These are phyloP conservation scores for Xylaria polymorpha DNA, from an alignment of 2,329 filamentous ascomycete genomes.

Conservation along the genomic window DNA sequence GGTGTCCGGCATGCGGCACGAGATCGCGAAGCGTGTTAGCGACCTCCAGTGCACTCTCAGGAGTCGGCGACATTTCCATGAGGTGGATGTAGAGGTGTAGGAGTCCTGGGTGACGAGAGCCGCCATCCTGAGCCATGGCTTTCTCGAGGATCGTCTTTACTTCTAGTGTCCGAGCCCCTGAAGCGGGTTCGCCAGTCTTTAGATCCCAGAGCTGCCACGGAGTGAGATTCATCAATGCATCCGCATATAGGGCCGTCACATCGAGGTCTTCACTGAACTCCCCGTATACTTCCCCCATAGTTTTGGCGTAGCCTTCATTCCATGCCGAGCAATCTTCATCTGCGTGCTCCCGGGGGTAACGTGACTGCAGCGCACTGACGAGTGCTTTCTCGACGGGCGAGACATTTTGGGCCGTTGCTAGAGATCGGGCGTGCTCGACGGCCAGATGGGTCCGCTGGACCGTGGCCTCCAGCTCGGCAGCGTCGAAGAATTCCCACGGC, in stretches of 20 bases:
- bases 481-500: slow-evolving; percentile 78
- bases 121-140: slow-evolving; percentile 63
- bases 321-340: slow-evolving; percentile 63
- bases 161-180: slow-evolving; percentile 67
- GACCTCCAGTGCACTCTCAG: slow-evolving; percentile 69
- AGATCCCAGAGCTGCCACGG: slow-evolving; percentile 75
- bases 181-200: slow-evolving; percentile 65
- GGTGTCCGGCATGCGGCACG: slow-evolving; percentile 76
- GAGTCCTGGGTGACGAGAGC: slow-evolving; percentile 72
- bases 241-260: slow-evolving; percentile 71
- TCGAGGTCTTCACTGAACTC: slow-evolving; percentile 69
- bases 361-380: slow-evolving; percentile 68
- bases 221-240: slow-evolving; percentile 73
- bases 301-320: slow-evolving; percentile 70
- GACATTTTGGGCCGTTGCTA: slow-evolving; percentile 50
- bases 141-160: slow-evolving; percentile 68
- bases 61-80: slow-evolving; percentile 78
- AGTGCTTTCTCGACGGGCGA: slow-evolving; percentile 70
- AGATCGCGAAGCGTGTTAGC: slow-evolving; percentile 73
- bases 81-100: slow-evolving; percentile 82
- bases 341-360: slow-evolving; percentile 67
- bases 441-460: slow-evolving; percentile 62
- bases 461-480: slow-evolving; percentile 65
- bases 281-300: slow-evolving; percentile 67
- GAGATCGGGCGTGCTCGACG: slow-evolving; percentile 55